Percentiles rank a stretch among this genome's conserved stretches.
These are phyloP conservation scores for Teunomyces stri DNA, from an alignment of 805 yeast genomes.

Conservation along the genomic window DNA sequence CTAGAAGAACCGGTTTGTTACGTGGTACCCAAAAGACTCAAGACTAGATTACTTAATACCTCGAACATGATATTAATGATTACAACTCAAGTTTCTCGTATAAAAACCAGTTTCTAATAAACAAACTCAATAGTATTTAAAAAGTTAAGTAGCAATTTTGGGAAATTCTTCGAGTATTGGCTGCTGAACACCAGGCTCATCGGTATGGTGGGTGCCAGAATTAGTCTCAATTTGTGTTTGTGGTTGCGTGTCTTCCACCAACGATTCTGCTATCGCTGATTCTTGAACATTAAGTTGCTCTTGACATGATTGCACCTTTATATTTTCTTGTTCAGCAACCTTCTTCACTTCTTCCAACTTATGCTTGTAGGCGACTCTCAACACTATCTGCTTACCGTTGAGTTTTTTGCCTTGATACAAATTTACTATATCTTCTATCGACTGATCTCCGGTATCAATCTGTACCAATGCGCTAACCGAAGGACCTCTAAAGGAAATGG, in stretches of 20 bases:
- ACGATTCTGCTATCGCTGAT: not conserved
- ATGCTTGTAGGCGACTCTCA: constrained; percentile 2
- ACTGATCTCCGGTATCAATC: constrained; percentile 35
- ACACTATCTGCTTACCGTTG: constrained; percentile 18
- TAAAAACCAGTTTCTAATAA: constrained; percentile 2
- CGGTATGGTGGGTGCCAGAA: not conserved
- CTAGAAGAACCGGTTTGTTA: constrained; percentile 99
- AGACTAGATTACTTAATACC: constrained; percentile 66
- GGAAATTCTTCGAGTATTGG: not conserved
- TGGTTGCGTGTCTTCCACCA: not conserved
- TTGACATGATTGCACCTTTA: not conserved
- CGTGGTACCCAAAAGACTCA: constrained; percentile 96
- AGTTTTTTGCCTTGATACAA: constrained; percentile 36
- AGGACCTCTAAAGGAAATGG: constrained; percentile 25
- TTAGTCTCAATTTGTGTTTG: not conserved
- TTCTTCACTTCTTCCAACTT: constrained; percentile 2
- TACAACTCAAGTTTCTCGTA: constrained; percentile 3
- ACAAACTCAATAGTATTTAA: constrained; percentile 2
- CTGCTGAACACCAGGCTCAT: not conserved
- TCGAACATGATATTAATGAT: constrained; percentile 4
- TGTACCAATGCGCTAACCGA: constrained; percentile 53
- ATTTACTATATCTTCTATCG: constrained; percentile 43
- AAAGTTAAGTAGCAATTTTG: not conserved
- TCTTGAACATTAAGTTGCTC: not conserved
- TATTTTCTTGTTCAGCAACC: not conserved